A percentile compares a stretch with the other conserved stretches of the same genome.
These are phyloP conservation scores for Tubosaeta brunneosetosa DNA, from an alignment of 768 basidiomycete genomes.

Conservation along the genomic window DNA sequence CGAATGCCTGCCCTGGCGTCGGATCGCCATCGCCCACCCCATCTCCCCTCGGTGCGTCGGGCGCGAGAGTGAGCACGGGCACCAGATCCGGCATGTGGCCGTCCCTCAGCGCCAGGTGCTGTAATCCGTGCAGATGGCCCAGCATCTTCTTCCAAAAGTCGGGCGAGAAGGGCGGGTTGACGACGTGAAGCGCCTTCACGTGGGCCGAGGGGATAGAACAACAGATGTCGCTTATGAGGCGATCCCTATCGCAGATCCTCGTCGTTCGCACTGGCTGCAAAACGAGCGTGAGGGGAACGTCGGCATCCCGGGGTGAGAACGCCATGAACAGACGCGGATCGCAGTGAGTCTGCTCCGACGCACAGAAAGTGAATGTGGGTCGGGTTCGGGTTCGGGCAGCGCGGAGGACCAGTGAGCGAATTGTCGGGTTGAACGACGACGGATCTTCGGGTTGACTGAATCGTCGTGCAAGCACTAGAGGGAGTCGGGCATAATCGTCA, in stretches of 20 bases:
- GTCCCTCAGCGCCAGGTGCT: not conserved
- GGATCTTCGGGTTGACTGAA: not conserved
- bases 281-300: not conserved
- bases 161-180: not conserved
- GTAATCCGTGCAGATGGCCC: not conserved
- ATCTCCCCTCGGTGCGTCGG: not conserved
- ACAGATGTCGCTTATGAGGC: not conserved
- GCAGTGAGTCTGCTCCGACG: not conserved
- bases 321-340: not conserved
- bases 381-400: not conserved
- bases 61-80: not conserved
- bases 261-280: not conserved
- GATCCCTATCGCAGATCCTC: not conserved
- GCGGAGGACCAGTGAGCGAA: not conserved
- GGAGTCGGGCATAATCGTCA: not conserved
- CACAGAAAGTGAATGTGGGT: not conserved
- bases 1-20: not conserved
- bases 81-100: not conserved
- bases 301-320: not conserved
- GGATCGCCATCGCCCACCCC: not conserved
- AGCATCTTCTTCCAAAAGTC: not conserved
- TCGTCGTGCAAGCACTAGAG: not conserved
- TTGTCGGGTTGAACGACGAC: not conserved
- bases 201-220: not conserved
- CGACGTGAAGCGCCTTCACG: not conserved